phyloP scores from a whole-genome alignment of 2,329 filamentous ascomycete genomes.

The Pseudohalonectria lignicola region DNA sequence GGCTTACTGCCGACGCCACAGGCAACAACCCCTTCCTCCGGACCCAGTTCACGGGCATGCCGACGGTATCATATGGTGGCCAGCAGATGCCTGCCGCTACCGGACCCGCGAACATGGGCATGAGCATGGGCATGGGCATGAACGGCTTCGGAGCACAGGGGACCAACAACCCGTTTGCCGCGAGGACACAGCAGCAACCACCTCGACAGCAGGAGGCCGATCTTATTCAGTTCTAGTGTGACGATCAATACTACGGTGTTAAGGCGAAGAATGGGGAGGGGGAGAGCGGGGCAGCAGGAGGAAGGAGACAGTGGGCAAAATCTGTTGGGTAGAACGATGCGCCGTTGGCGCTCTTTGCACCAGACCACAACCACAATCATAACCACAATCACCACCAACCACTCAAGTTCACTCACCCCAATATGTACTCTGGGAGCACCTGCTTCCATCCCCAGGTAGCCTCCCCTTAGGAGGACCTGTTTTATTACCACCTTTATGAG shows the following conservation, averaged over 20 bases:
- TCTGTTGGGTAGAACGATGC: too few relatives aligned
- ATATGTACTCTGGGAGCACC: too few relatives aligned
- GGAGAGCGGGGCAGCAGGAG: not conserved
- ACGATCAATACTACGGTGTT: not conserved
- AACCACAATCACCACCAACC: too few relatives aligned
- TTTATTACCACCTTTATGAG: too few relatives aligned
- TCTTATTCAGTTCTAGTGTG: slow-evolving; percentile 48
- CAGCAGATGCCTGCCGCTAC: slow-evolving; percentile 44
- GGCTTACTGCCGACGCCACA: slow-evolving; percentile 59
- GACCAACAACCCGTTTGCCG: slow-evolving; percentile 48
- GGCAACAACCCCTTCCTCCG: slow-evolving; percentile 85
- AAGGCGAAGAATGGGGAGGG: not conserved
- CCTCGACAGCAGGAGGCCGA: slow-evolving; percentile 38
- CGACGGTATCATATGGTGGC: slow-evolving; percentile 41
- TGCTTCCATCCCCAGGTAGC: too few relatives aligned
- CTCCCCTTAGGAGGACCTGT: too few relatives aligned
- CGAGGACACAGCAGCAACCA: slow-evolving; percentile 39
- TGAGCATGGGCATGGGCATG: slow-evolving; percentile 24
- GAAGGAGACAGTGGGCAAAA: too few relatives aligned
- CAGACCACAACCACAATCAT: too few relatives aligned
- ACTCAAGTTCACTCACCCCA: too few relatives aligned
- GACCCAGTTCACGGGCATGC: slow-evolving; percentile 73
- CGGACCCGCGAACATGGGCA: slow-evolving; percentile 42
- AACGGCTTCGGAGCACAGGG: slow-evolving; percentile 34
- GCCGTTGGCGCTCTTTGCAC: too few relatives aligned